Evolutionary conservation across 2,329 filamentous ascomycete species (phyloP).

Genomic region (Emericellopsis atlantica): DNA sequence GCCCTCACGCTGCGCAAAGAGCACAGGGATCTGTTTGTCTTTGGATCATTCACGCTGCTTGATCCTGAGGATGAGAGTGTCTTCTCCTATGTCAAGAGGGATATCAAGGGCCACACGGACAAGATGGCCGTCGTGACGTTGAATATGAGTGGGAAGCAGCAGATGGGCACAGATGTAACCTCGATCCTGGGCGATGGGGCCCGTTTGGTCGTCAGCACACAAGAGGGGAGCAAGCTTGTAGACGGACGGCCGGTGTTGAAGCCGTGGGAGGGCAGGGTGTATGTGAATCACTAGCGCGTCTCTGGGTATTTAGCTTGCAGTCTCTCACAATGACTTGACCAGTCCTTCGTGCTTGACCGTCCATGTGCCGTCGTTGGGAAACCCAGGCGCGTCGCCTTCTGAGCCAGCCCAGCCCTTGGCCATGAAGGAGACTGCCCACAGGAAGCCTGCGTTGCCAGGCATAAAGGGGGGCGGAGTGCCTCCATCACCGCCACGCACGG

Average conservation of each 20-base stretch:
- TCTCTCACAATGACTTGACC: slow-evolving; percentile 15
- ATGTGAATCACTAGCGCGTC: slow-evolving; percentile 4
- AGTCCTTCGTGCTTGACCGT: slow-evolving; percentile 20
- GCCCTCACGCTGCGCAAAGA: slow-evolving; percentile 38
- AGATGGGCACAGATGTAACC: slow-evolving; percentile 11
- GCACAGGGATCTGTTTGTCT: slow-evolving; percentile 46
- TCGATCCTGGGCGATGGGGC: slow-evolving; percentile 9
- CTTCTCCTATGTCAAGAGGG: slow-evolving; percentile 41
- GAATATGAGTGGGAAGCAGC: slow-evolving; percentile 29
- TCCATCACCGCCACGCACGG: slow-evolving; percentile 15
- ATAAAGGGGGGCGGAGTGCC: slow-evolving; percentile 18
- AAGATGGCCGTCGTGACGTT: slow-evolving; percentile 25
- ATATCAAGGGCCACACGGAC: slow-evolving; percentile 6
- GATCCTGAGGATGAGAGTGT: slow-evolving; percentile 36
- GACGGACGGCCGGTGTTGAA: slow-evolving; percentile 4
- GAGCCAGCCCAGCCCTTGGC: slow-evolving; percentile 12
- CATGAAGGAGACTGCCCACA: slow-evolving; percentile 25
- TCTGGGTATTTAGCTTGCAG: background rate
- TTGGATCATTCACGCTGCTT: slow-evolving; percentile 45
- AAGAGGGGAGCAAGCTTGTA: slow-evolving; percentile 1
- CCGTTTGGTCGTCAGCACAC: slow-evolving; percentile 14
- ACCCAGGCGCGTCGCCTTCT: too few relatives aligned
- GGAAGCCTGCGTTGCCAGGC: slow-evolving; percentile 22
- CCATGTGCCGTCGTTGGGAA: slow-evolving; percentile 20
- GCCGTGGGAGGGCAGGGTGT: slow-evolving; percentile 16